Conservation (phyloP, 768 basidiomycete genomes). For the Ephemerocybe angulata region DNA sequence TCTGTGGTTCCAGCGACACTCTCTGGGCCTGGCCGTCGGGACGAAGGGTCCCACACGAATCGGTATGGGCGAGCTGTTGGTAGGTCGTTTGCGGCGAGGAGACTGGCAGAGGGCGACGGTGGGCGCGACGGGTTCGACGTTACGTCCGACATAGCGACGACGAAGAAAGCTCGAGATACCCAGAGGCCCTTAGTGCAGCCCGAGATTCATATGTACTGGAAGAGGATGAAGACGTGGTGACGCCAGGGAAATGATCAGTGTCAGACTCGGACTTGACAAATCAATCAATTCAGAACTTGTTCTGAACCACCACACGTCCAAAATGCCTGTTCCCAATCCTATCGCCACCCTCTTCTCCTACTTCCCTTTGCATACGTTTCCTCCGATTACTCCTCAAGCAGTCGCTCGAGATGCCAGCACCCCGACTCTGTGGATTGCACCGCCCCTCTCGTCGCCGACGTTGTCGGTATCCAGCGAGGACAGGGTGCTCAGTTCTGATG, state of each 20-base stretch:
- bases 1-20: constrained; percentile 74
- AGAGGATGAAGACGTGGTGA: background rate
- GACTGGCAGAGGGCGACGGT: constrained; percentile 44
- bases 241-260: background rate
- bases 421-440: constrained; percentile 66
- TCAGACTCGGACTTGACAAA: background rate
- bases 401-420: constrained; percentile 13
- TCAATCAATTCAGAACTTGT: background rate
- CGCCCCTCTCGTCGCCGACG: constrained; percentile 30
- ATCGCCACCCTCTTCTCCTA: constrained; percentile 50
- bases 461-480: constrained; percentile 8
- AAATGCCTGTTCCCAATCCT: constrained; percentile 16
- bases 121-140: constrained; percentile 58
- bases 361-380: constrained; percentile 59
- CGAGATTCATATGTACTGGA: background rate
- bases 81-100: constrained; percentile 31
- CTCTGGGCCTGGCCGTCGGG: constrained; percentile 57
- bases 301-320: background rate
- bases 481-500: constrained; percentile 62
- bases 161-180: background rate
- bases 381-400: constrained; percentile 34
- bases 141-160: constrained; percentile 39
- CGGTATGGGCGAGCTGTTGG: constrained; percentile 58
- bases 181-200: background rate
- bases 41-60: constrained; percentile 70